A percentile compares a stretch with the other conserved stretches of the same genome.
Conservation (phyloP, 2,329 filamentous ascomycete species). For the Trichoderma citrinoviride region DNA sequence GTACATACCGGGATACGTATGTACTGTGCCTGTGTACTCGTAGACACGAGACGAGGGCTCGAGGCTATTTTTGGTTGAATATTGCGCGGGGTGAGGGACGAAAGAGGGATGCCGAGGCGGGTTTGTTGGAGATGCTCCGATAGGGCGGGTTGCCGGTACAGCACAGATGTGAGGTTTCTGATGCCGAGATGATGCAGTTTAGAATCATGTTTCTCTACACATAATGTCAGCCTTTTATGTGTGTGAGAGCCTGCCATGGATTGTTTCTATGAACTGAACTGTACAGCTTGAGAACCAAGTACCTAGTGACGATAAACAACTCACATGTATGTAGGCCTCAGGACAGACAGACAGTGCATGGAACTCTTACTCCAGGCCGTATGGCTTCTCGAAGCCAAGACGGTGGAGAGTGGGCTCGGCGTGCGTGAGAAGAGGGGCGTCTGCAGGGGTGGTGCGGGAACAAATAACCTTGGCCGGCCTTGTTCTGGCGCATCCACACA, state of each 20-base stretch:
- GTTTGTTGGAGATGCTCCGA: not conserved
- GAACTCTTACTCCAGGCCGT: conserved; percentile 2
- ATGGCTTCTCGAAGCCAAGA: conserved; percentile 13
- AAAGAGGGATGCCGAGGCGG: conserved; percentile 8
- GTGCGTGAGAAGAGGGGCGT: not conserved
- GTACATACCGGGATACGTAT: too few relatives aligned
- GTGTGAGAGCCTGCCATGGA: not conserved
- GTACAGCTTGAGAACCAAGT: too few relatives aligned
- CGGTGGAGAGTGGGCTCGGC: conserved; percentile 7
- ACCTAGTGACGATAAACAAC: too few relatives aligned
- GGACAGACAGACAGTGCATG: too few relatives aligned
- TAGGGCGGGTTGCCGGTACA: not conserved
- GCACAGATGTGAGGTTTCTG: not conserved
- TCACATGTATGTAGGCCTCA: too few relatives aligned
- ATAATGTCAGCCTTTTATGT: not conserved
- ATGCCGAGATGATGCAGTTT: not conserved
- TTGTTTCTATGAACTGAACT: not conserved
- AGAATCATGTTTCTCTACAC: not conserved
- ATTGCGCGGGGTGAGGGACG: conserved; percentile 1
- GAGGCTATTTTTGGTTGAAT: not conserved
- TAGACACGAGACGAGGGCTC: not conserved
- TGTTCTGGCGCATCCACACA: conserved; percentile 4
- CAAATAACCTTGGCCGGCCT: conserved; percentile 10
- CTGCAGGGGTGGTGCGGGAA: conserved; percentile 11
- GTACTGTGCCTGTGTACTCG: too few relatives aligned